phyloP scores from a whole-genome alignment of 2,329 filamentous ascomycete genomes.

The Pleoardoris graminearum region DNA sequence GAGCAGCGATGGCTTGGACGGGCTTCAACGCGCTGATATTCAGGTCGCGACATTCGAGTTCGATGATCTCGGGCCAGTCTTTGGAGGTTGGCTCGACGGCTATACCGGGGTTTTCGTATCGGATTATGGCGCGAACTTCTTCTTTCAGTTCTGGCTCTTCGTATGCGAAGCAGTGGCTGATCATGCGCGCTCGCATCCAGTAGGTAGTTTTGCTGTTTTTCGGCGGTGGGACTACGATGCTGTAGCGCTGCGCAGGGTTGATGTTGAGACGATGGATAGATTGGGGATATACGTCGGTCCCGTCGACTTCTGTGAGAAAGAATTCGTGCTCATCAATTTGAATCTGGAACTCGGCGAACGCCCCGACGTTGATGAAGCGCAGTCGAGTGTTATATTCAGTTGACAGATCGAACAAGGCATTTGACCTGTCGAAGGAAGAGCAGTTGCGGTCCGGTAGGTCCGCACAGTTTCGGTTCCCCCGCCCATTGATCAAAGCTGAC shows the following conservation, averaged over 20 bases:
- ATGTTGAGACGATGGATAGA: conserved; percentile 63
- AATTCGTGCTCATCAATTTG: conserved; percentile 67
- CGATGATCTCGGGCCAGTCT: conserved; percentile 55
- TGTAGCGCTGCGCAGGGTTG: conserved; percentile 71
- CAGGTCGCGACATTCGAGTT: conserved; percentile 58
- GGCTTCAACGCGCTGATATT: conserved; percentile 54
- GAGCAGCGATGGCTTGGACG: conserved; percentile 49
- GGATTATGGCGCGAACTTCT: conserved; percentile 56
- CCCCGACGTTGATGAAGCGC: conserved; percentile 72
- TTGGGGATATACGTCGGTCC: conserved; percentile 62
- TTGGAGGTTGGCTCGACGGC: conserved; percentile 44
- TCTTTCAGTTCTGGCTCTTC: conserved; percentile 52
- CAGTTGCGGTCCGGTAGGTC: conserved; percentile 43
- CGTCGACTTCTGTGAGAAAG: conserved; percentile 68
- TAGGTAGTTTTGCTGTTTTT: conserved; percentile 32
- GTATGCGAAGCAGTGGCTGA: conserved; percentile 62
- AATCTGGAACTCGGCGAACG: conserved; percentile 61
- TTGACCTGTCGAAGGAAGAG: conserved; percentile 33
- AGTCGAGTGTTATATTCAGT: conserved; percentile 68
- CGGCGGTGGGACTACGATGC: conserved; percentile 62
- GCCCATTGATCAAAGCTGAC: conserved; percentile 50
- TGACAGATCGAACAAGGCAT: conserved; percentile 41
- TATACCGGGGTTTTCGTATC: conserved; percentile 42
- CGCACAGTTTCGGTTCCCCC: conserved; percentile 43
- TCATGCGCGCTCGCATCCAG: conserved; percentile 61